Conservation (phyloP, 306 rosid genomes). For the Pyrus bretschneideri region DNA sequence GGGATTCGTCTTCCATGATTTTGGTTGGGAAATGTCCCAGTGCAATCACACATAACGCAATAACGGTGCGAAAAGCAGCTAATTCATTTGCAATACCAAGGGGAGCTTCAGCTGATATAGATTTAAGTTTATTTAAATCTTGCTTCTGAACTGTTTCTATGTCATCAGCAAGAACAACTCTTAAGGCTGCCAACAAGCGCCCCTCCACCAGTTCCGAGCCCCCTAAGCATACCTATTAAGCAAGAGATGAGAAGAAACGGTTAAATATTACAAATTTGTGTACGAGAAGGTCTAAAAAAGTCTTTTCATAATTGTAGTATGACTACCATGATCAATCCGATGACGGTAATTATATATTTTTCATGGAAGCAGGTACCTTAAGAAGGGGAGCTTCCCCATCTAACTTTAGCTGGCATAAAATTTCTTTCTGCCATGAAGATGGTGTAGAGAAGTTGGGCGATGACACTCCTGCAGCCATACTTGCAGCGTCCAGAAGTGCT, state of each 20-base stretch:
- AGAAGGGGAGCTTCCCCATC: conserved; percentile 69
- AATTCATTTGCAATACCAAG: conserved; percentile 70
- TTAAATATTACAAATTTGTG: background rate
- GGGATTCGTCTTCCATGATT: conserved; percentile 74
- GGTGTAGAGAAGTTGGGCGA: conserved; percentile 71
- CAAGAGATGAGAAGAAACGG: background rate
- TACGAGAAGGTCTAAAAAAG: background rate
- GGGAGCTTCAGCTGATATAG: conserved; percentile 70
- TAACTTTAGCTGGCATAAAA: conserved; percentile 63
- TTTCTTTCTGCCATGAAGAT: conserved; percentile 61
- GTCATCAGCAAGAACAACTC: conserved; percentile 55
- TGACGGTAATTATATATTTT: background rate
- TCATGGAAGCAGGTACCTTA: conserved; percentile 48
- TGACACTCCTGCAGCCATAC: conserved; percentile 78
- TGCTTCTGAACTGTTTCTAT: conserved; percentile 41
- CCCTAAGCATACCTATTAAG: conserved; percentile 66
- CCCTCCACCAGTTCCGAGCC: conserved; percentile 71
- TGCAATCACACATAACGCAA: conserved; percentile 81
- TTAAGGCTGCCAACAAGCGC: conserved; percentile 78
- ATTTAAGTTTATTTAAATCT: conserved; percentile 57
- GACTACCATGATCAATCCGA: background rate
- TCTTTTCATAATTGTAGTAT: background rate
- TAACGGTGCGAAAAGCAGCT: conserved; percentile 60
- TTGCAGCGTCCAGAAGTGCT: conserved; percentile 86
- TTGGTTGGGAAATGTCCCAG: conserved; percentile 85